Percentiles rank a stretch among this genome's conserved stretches.
Conservation (phyloP, 768 basidiomycete genomes). For the Mycena haematopus region DNA sequence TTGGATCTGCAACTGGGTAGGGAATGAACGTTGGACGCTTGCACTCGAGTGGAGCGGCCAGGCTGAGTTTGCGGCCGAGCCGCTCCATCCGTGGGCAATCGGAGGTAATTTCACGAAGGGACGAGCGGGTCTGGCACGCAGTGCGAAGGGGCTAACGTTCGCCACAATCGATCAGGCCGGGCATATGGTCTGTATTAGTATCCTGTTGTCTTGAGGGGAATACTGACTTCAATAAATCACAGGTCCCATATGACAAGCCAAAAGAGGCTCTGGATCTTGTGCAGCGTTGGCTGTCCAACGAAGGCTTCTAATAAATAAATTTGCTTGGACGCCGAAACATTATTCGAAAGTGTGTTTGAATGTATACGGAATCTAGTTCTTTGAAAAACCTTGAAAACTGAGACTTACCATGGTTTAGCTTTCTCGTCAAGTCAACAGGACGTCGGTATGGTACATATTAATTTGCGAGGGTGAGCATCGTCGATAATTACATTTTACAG, state of each 20-base stretch:
- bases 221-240: background rate
- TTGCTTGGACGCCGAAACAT: too few relatives aligned
- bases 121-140: constrained; percentile 21
- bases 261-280: constrained; percentile 53
- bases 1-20: constrained; percentile 80
- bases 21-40: constrained; percentile 76
- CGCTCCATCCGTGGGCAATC: constrained; percentile 37
- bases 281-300: constrained; percentile 50
- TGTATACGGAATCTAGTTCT: too few relatives aligned
- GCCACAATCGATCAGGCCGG: constrained; percentile 55
- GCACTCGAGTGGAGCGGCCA: constrained; percentile 76
- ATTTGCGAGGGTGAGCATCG: too few relatives aligned
- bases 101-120: constrained; percentile 13
- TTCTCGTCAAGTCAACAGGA: too few relatives aligned
- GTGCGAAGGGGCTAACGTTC: constrained; percentile 26
- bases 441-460: too few relatives aligned
- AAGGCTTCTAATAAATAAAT: constrained; percentile 12
- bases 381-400: too few relatives aligned
- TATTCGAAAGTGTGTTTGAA: too few relatives aligned
- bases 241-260: constrained; percentile 71
- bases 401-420: too few relatives aligned
- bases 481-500: too few relatives aligned
- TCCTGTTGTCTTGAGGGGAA: background rate
- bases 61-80: constrained; percentile 44
- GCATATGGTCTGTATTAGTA: constrained; percentile 63